Percentiles rank a stretch among this genome's conserved stretches.
Evolutionary conservation across 2,329 filamentous ascomycete genomes (phyloP).

Genomic region (Dothideomycetes sp.): DNA sequence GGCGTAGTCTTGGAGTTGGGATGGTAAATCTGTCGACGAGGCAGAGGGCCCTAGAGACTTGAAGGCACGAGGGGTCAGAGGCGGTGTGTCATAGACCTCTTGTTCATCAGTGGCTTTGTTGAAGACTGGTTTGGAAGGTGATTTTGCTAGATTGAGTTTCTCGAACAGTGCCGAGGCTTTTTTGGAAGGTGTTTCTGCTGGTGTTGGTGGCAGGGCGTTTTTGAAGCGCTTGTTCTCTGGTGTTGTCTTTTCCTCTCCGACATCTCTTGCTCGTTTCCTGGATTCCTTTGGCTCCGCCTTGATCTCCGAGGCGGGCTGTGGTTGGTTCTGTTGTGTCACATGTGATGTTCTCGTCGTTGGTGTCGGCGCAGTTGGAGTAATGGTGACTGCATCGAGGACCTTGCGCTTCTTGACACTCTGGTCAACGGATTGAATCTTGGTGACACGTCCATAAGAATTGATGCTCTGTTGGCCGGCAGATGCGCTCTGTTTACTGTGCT

Average conservation of each 20-base stretch:
- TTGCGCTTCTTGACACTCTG: constrained; percentile 9
- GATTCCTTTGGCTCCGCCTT: neutral
- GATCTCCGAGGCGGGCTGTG: neutral
- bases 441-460: constrained; percentile 9
- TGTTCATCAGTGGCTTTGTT: constrained; percentile 17
- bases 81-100: constrained; percentile 25
- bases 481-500: constrained; percentile 4
- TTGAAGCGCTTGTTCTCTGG: constrained; percentile 27
- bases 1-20: constrained; percentile 35
- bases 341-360: neutral
- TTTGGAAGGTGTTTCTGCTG: constrained; percentile 28
- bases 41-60: neutral
- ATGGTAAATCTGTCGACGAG: constrained; percentile 25
- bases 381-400: constrained; percentile 1
- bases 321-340: neutral
- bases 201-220: constrained; percentile 22
- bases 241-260: constrained; percentile 16
- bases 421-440: constrained; percentile 2
- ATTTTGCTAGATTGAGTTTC: constrained; percentile 23
- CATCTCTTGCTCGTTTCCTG: constrained; percentile 13
- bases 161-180: constrained; percentile 27
- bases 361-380: neutral
- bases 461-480: constrained; percentile 7
- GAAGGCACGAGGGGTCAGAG: constrained; percentile 21
- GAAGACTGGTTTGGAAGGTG: constrained; percentile 19